Percentiles rank a stretch among this genome's conserved stretches.
These are phyloP conservation scores for Filosporella fistucella DNA, from an alignment of 495 filamentous ascomycete species.

Conservation along the genomic window DNA sequence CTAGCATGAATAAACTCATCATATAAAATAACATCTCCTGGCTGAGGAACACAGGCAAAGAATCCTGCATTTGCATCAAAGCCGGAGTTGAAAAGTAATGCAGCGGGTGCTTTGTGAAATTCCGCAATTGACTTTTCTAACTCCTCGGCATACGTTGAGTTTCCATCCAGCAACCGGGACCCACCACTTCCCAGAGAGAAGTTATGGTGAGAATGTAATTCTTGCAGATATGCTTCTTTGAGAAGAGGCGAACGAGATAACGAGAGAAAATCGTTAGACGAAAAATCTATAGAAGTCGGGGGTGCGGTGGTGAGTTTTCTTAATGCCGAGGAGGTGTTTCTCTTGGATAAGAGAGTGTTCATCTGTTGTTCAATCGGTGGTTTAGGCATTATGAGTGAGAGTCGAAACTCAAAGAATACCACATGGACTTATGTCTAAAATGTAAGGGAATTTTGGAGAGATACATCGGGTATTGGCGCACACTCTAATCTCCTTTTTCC, in stretches of 20 bases:
- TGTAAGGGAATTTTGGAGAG: too few species aligned
- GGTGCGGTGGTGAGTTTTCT: constrained; percentile 37
- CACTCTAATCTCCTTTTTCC: too few species aligned
- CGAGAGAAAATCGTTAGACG: constrained; percentile 61
- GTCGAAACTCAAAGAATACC: too few species aligned
- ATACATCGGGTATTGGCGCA: too few species aligned
- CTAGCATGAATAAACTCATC: constrained; percentile 77
- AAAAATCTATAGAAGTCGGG: constrained; percentile 46
- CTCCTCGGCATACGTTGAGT: constrained; percentile 56
- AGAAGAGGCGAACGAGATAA: constrained; percentile 41
- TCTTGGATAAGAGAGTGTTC: constrained; percentile 9
- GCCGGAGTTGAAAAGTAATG: constrained; percentile 72
- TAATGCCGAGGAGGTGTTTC: constrained; percentile 20
- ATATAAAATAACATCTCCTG: constrained; percentile 64
- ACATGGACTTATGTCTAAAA: too few species aligned
- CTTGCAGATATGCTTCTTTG: constrained; percentile 33
- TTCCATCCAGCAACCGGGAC: constrained; percentile 65
- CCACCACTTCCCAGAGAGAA: constrained; percentile 47
- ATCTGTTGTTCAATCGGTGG: constrained; percentile 2
- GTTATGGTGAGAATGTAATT: constrained; percentile 26
- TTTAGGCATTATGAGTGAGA: too few species aligned
- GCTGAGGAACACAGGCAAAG: constrained; percentile 61
- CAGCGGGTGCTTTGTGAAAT: constrained; percentile 61
- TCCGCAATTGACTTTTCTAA: constrained; percentile 60
- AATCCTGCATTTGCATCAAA: constrained; percentile 74